phyloP scores from a whole-genome alignment of 495 filamentous ascomycete species.

The Endocarpon pusillum region DNA sequence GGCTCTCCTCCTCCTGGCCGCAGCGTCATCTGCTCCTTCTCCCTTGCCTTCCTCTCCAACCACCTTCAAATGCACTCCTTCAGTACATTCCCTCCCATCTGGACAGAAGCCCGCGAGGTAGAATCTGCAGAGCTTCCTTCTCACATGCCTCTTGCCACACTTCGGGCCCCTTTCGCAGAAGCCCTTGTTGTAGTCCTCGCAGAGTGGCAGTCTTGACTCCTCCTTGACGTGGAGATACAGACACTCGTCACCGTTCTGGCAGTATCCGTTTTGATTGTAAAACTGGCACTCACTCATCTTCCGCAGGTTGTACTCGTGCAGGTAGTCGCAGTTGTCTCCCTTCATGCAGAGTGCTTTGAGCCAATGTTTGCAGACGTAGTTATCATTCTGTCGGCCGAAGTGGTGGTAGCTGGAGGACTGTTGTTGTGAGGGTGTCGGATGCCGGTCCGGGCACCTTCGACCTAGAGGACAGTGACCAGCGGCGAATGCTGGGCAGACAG shows the following conservation, averaged over 20 bases:
- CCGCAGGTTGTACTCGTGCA: constrained; percentile 95
- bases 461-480: constrained; percentile 67
- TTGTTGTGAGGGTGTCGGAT: constrained; percentile 31
- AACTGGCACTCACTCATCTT: constrained; percentile 96
- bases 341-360: constrained; percentile 95
- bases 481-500: constrained; percentile 64
- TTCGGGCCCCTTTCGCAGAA: constrained; percentile 81
- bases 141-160: constrained; percentile 76
- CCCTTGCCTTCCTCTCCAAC: constrained; percentile 27
- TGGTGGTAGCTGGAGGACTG: constrained; percentile 38
- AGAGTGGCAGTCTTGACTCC: constrained; percentile 59
- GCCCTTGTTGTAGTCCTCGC: constrained; percentile 87
- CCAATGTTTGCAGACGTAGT: constrained; percentile 96
- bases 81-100: constrained; percentile 56
- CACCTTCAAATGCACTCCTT: constrained; percentile 67
- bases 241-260: constrained; percentile 91
- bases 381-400: constrained; percentile 33
- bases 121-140: constrained; percentile 54
- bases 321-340: constrained; percentile 83
- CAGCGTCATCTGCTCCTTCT: background rate
- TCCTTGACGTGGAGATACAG: constrained; percentile 90
- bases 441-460: constrained; percentile 51
- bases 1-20: background rate
- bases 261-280: constrained; percentile 77
- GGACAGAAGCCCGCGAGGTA: constrained; percentile 94